phyloP scores from a whole-genome alignment of 495 filamentous ascomycete species.

The Arthonia radiata region DNA sequence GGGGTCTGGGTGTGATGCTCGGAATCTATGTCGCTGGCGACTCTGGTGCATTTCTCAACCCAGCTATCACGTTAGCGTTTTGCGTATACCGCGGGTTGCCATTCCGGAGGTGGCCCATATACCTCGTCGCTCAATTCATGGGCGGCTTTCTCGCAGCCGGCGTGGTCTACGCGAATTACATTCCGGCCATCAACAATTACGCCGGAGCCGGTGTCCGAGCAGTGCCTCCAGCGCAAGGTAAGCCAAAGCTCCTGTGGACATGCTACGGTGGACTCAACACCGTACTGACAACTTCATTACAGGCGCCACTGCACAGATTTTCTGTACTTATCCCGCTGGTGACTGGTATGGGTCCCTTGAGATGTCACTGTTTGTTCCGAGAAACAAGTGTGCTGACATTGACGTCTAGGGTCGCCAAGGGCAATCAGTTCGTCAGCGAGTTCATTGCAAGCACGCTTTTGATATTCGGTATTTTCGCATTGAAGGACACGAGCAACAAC shows the following conservation, averaged over 20 bases:
- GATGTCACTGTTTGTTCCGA: too few relatives aligned
- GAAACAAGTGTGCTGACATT: too few relatives aligned
- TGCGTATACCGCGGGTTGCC: conserved; percentile 36
- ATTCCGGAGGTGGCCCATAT: conserved; percentile 32
- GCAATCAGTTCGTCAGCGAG: conserved; percentile 36
- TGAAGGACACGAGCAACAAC: conserved; percentile 32
- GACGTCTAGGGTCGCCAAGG: too few relatives aligned
- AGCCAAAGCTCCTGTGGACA: too few relatives aligned
- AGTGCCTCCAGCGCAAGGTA: conserved; percentile 29
- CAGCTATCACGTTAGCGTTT: conserved; percentile 36
- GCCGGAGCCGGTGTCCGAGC: conserved; percentile 28
- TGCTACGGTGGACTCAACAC: too few relatives aligned
- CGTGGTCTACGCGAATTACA: conserved; percentile 28
- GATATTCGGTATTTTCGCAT: conserved; percentile 42
- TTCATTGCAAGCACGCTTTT: conserved; percentile 33
- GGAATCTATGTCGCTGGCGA: conserved; percentile 36
- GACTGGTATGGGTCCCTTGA: too few relatives aligned
- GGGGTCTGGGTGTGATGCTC: conserved; percentile 34
- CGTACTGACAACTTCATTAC: conserved; percentile 38
- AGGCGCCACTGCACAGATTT: conserved; percentile 34
- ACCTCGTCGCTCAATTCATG: conserved; percentile 25
- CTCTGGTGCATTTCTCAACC: conserved; percentile 38
- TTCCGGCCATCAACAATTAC: conserved; percentile 24
- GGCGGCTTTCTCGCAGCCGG: conserved; percentile 12
- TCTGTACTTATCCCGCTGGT: too few relatives aligned